Conservation (phyloP, 495 filamentous ascomycete species). For the Xylaria palmicola region DNA sequence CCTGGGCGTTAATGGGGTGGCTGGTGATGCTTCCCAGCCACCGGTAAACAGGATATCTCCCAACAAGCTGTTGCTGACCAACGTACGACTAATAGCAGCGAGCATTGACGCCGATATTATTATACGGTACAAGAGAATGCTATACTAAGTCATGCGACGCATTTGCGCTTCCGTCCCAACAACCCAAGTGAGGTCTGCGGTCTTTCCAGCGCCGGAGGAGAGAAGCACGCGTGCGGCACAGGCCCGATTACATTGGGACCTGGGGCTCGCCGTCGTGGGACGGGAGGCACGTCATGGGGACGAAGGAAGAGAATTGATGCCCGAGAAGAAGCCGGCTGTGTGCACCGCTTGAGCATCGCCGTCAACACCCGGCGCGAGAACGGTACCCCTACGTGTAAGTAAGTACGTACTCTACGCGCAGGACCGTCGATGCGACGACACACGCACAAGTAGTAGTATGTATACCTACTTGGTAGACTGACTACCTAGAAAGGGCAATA, state of each 20-base stretch:
- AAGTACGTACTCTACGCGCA: neutral
- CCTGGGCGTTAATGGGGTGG: conserved; percentile 9
- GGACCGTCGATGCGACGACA: neutral
- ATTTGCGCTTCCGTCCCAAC: conserved; percentile 3
- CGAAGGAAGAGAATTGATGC: conserved; percentile 13
- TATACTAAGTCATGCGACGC: conserved; percentile 9
- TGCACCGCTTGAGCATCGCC: conserved; percentile 9
- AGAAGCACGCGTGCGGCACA: conserved; percentile 8
- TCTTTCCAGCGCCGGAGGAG: neutral
- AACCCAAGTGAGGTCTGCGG: conserved; percentile 1
- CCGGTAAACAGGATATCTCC: neutral
- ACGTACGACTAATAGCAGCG: conserved; percentile 7
- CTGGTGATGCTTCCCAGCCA: conserved; percentile 17
- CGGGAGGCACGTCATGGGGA: conserved; percentile 15
- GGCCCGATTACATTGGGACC: conserved; percentile 8
- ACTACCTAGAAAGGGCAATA: too few species aligned
- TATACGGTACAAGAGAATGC: conserved; percentile 1
- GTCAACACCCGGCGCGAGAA: neutral
- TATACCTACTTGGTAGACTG: too few species aligned
- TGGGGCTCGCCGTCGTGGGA: conserved; percentile 7
- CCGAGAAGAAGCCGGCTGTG: conserved; percentile 11
- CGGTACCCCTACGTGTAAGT: neutral
- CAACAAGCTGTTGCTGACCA: conserved; percentile 9
- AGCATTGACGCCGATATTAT: conserved; percentile 14
- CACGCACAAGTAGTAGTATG: neutral